These are phyloP conservation scores for Chrysoporthe deuterocubensis DNA, from an alignment of 2,329 filamentous ascomycete genomes.

Conservation along the genomic window DNA sequence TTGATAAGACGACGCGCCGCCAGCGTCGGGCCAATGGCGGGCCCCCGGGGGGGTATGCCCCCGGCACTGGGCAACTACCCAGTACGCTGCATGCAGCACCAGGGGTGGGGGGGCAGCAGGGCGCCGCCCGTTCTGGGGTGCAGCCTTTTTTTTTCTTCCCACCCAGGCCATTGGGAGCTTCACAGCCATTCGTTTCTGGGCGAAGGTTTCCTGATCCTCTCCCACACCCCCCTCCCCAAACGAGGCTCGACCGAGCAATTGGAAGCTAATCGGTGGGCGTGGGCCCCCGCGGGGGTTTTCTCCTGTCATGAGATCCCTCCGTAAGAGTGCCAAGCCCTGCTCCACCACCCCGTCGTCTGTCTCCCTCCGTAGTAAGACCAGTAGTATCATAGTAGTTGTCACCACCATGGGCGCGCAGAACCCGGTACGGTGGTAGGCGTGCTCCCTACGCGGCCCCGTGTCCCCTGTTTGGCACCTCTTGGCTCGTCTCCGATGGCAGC, in stretches of 20 bases:
- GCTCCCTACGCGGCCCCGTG: too few species aligned
- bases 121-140: slow-evolving; percentile 8
- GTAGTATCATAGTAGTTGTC: not conserved
- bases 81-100: slow-evolving; percentile 15
- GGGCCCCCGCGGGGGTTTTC: slow-evolving; percentile 3
- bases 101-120: not conserved
- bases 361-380: not conserved
- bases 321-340: not conserved
- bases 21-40: slow-evolving; percentile 20
- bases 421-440: too few species aligned
- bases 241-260: not conserved
- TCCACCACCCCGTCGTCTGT: not conserved
- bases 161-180: slow-evolving; percentile 18
- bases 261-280: not conserved
- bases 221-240: not conserved
- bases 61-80: not conserved
- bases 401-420: too few species aligned
- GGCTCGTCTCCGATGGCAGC: not conserved
- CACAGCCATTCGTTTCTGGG: slow-evolving; percentile 22
- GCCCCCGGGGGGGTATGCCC: slow-evolving; percentile 1
- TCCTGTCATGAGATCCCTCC: slow-evolving; percentile 13
- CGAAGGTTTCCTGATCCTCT: slow-evolving; percentile 14
- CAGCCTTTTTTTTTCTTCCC: not conserved
- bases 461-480: not conserved
- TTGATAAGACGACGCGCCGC: slow-evolving; percentile 26